These are phyloP conservation scores for Melaleuca quinquenervia DNA, from an alignment of 345 rosid species.

Conservation along the genomic window DNA sequence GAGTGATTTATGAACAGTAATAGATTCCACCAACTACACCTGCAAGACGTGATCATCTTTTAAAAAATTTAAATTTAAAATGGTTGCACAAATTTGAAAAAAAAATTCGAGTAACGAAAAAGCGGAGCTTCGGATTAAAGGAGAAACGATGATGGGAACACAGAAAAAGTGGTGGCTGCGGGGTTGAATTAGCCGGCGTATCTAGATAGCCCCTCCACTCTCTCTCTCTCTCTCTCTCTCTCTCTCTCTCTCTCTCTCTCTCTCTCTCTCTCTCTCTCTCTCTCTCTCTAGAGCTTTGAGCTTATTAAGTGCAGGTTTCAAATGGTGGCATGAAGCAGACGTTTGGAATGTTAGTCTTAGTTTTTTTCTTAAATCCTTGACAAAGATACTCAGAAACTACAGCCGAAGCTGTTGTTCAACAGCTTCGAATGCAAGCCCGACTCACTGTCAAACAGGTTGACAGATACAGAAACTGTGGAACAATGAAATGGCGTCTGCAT, in stretches of 20 bases:
- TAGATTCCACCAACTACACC: neutral
- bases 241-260: constrained; percentile 1
- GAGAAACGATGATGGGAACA: neutral
- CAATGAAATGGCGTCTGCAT: neutral
- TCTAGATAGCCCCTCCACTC: neutral
- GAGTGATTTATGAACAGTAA: neutral
- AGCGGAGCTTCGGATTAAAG: neutral
- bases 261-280: constrained; percentile 2
- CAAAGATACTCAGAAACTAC: neutral
- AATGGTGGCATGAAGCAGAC: constrained; percentile 54
- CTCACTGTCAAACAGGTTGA: constrained; percentile 72
- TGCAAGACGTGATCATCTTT: neutral
- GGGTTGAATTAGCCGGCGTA: neutral
- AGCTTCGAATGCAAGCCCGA: constrained; percentile 55
- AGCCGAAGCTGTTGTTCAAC: constrained; percentile 51
- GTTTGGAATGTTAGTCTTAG: constrained; percentile 26
- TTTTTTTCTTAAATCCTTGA: neutral
- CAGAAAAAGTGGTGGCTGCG: neutral
- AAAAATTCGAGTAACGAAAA: neutral
- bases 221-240: neutral
- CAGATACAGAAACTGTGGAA: neutral
- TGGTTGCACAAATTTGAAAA: neutral
- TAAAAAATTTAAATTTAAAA: neutral
- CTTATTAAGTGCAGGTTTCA: constrained; percentile 6
- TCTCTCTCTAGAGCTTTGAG: neutral